Conservation (phyloP, 805 yeast genomes). For the Teunomyces pallodes region DNA sequence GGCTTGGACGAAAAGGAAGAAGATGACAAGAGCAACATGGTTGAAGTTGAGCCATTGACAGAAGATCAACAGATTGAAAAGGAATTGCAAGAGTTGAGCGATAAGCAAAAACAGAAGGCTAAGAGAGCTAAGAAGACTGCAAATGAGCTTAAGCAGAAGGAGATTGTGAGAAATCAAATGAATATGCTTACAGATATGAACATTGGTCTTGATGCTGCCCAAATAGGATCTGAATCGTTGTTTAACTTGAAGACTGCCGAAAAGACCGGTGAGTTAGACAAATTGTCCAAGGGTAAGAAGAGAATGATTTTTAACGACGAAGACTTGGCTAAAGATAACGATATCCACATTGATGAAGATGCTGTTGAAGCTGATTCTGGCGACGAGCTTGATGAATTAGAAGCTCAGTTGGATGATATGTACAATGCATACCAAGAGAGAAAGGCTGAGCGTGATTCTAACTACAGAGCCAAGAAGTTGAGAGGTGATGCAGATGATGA, state of each 20-base stretch:
- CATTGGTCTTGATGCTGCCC: slow-evolving; percentile 90
- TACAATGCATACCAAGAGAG: slow-evolving; percentile 67
- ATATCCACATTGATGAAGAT: slow-evolving; percentile 49
- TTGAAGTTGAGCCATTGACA: slow-evolving; percentile 67
- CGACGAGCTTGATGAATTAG: slow-evolving; percentile 67
- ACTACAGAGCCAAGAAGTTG: slow-evolving; percentile 62
- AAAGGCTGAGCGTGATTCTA: slow-evolving; percentile 67
- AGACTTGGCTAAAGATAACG: slow-evolving; percentile 54
- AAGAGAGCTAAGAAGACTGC: slow-evolving; percentile 81
- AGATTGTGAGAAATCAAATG: slow-evolving; percentile 89
- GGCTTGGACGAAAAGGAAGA: slow-evolving; percentile 64
- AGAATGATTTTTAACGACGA: slow-evolving; percentile 57
- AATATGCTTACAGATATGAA: slow-evolving; percentile 91
- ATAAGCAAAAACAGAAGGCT: slow-evolving; percentile 61
- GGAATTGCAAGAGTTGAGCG: slow-evolving; percentile 73
- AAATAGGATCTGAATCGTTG: slow-evolving; percentile 70
- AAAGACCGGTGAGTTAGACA: slow-evolving; percentile 76
- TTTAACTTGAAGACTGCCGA: slow-evolving; percentile 85
- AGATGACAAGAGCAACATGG: slow-evolving; percentile 40
- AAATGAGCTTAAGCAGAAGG: slow-evolving; percentile 84
- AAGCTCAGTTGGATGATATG: slow-evolving; percentile 80
- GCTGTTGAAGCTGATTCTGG: slow-evolving; percentile 32
- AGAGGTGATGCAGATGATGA: slow-evolving; percentile 77
- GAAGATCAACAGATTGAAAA: slow-evolving; percentile 90
- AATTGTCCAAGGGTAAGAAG: slow-evolving; percentile 74